These are phyloP conservation scores for Penstemon barbatus DNA, from an alignment of 257 asterid genomes.

Conservation along the genomic window DNA sequence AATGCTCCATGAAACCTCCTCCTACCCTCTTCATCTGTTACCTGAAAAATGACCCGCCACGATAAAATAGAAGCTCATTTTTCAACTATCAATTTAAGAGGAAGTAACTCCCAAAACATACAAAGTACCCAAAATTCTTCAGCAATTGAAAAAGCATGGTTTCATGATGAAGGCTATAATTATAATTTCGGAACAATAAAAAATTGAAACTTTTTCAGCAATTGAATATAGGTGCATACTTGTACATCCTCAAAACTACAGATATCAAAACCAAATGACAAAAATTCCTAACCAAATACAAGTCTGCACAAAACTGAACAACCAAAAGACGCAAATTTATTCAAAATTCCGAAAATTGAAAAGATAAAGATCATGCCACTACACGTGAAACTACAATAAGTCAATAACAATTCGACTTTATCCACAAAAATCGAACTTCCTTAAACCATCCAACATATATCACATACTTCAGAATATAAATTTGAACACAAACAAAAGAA, in stretches of 20 bases:
- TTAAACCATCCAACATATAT: neutral
- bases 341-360: neutral
- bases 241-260: constrained; percentile 7
- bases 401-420: constrained; percentile 12
- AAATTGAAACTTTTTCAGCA: neutral
- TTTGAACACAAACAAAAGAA: neutral
- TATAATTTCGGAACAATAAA: constrained; percentile 7
- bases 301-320: neutral
- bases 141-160: neutral
- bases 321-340: neutral
- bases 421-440: constrained; percentile 6
- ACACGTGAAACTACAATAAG: neutral
- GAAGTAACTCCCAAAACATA: neutral
- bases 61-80: constrained; percentile 1
- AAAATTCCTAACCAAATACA: neutral
- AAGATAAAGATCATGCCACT: neutral
- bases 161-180: neutral
- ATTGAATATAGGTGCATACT: neutral
- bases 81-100: constrained; percentile 14
- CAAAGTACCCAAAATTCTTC: neutral
- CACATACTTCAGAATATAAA: neutral
- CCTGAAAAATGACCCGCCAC: constrained; percentile 46
- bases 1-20: constrained; percentile 99
- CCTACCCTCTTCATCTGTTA: constrained; percentile 88
- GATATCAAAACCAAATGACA: neutral